Conservation (phyloP, 2,329 filamentous ascomycete species). For the Fusarium sp. region DNA sequence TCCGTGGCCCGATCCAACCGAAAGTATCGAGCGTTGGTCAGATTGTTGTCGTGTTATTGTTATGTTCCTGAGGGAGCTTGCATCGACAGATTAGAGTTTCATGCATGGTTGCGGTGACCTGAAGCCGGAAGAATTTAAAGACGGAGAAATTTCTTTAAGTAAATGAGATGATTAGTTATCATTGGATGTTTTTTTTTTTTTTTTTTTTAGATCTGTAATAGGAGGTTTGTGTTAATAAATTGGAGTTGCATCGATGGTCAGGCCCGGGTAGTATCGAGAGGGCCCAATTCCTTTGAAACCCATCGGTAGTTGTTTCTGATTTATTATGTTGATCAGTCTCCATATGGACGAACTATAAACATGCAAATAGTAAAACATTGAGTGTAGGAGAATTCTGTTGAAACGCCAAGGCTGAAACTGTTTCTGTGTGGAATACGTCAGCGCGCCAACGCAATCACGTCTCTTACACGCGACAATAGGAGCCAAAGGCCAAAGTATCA, state of each 20-base stretch:
- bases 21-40: slow-evolving; percentile 15
- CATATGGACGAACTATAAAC: neutral
- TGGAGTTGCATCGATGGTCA: slow-evolving; percentile 12
- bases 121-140: neutral
- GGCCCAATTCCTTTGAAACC: slow-evolving; percentile 4
- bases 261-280: neutral
- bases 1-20: slow-evolving; percentile 33
- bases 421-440: neutral
- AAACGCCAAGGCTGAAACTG: slow-evolving; percentile 15
- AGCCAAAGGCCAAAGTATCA: neutral
- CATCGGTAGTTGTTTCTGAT: neutral
- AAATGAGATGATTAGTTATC: neutral
- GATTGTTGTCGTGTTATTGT: neutral
- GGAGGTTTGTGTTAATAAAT: neutral
- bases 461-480: rapidly evolving
- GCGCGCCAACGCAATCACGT: rapidly evolving
- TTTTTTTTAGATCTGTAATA: neutral
- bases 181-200: no score
- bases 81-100: slow-evolving; percentile 3
- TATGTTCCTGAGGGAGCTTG: neutral
- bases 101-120: neutral
- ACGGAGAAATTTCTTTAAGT: neutral
- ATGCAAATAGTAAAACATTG: neutral
- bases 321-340: neutral
- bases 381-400: neutral